Evolutionary conservation across 257 asterid species (phyloP), one percentile per base, ranked within the genome.

Genomic region (Rehmannia glutinosa): DNA sequence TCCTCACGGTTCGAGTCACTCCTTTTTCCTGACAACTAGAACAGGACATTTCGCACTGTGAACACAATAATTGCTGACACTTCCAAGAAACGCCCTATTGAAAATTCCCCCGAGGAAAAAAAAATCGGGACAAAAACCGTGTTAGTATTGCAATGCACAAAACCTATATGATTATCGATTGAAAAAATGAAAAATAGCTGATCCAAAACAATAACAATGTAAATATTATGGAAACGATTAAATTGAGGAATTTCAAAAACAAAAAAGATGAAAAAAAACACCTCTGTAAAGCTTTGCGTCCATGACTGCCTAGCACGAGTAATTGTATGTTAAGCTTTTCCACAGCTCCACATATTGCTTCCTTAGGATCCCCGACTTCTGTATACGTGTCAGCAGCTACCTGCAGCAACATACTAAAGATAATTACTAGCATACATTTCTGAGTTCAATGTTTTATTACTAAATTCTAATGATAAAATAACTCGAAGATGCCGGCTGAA

Each of bases 51-150:
- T 79, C 69, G 89, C 88, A 69, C 79, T 81, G 81, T 83, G 82
- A 15, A 83, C 82, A 52, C 95, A 83, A 36, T 79, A 85, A 72
- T 83, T 79, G 84, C 92, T 85, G 53, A 87, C 90, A 62, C 95
- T 87, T 66, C 95, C 92, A 49, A 87, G 81, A 73, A 85, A 77
- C 12, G 86, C 83, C 90, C 92, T 87, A 76, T 51, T 47, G 23
- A 50, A 25, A 47, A n/a, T n/a, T 28, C 59, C 52, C 32, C 21
- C 30, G 8, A 0, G 20, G 24, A 19, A 20, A 1, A 27, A 19
- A 53, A 5, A n/a, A n/a, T n/a, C n/a, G 8, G 24, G 21, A 13
- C n/a, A n/a, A n/a, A n/a, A n/a, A n/a, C n/a, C n/a, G n/a, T 21
- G 59, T 46, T 3, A 39, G 9, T 30, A 33, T 2, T 19, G 13